Evolutionary conservation across 768 basidiomycete species (phyloP).

Genomic region (Candolleomyces eurysporus): DNA sequence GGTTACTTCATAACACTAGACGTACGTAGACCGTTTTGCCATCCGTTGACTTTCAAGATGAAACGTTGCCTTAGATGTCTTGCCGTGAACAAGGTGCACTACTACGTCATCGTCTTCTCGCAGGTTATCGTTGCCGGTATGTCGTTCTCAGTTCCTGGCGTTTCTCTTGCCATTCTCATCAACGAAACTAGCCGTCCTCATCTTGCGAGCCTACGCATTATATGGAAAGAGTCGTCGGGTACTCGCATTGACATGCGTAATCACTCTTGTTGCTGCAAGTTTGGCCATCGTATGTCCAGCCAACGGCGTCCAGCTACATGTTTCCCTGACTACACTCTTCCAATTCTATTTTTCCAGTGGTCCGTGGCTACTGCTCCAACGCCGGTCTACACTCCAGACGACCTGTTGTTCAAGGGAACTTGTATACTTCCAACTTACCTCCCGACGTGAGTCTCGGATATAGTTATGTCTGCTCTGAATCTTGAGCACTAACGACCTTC

Average conservation of each 20-base stretch:
- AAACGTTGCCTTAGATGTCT: constrained; percentile 19
- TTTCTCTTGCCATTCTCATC: neutral
- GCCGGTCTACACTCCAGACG: neutral
- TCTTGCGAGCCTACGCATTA: constrained; percentile 40
- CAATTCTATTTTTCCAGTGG: neutral
- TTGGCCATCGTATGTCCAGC: constrained; percentile 24
- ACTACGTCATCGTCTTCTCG: constrained; percentile 29
- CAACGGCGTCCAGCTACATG: neutral
- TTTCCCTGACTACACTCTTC: neutral
- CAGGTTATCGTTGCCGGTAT: constrained; percentile 39
- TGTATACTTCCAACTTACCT: constrained; percentile 7
- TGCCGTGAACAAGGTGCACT: constrained; percentile 23
- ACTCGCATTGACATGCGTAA: constrained; percentile 22
- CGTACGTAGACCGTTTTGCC: neutral
- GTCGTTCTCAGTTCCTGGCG: constrained; percentile 12
- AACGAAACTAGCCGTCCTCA: constrained; percentile 28
- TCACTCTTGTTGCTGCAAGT: constrained; percentile 24
- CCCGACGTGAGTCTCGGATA: neutral
- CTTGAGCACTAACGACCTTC: neutral
- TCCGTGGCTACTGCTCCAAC: neutral
- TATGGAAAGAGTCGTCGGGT: constrained; percentile 29
- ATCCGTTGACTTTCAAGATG: neutral
- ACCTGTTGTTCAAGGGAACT: neutral
- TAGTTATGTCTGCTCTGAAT: neutral
- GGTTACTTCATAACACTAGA: neutral